Evolutionary conservation across 805 yeast species (phyloP).

Genomic region (Zygoascus bituminiphila): DNA sequence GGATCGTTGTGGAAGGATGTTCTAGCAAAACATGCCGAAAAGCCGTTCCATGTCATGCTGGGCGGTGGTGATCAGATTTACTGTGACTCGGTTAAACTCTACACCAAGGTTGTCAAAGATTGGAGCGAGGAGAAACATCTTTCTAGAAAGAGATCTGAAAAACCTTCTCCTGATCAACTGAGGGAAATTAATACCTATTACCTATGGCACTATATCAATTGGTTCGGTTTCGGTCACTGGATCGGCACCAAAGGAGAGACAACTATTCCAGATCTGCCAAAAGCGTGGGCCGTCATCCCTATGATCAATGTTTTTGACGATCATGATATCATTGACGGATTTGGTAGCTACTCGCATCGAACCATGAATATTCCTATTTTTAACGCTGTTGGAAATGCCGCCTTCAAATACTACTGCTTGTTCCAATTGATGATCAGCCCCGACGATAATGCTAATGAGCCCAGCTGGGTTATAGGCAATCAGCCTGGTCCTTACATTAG

Average conservation of each 20-base stretch:
- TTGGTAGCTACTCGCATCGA: slow-evolving; percentile 71
- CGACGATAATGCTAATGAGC: slow-evolving; percentile 35
- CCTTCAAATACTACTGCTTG: slow-evolving; percentile 79
- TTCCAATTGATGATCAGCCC: slow-evolving; percentile 78
- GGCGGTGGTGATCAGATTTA: slow-evolving; percentile 98
- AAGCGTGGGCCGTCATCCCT: slow-evolving; percentile 77
- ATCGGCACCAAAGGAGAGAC: slow-evolving; percentile 59
- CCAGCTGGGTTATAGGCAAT: slow-evolving; percentile 55
- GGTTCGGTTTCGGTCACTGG: slow-evolving; percentile 93
- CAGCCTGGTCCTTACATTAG: slow-evolving; percentile 60
- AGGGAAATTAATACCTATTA: slow-evolving; percentile 58
- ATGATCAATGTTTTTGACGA: slow-evolving; percentile 83
- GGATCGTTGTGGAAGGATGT: slow-evolving; percentile 87
- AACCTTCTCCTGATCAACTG: slow-evolving; percentile 40
- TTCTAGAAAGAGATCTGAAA: slow-evolving; percentile 36
- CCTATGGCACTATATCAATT: slow-evolving; percentile 61
- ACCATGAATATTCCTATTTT: slow-evolving; percentile 72
- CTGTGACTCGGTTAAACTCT: slow-evolving; percentile 67
- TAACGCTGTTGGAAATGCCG: slow-evolving; percentile 62
- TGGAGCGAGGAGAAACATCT: slow-evolving; percentile 56
- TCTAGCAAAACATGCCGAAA: slow-evolving; percentile 50
- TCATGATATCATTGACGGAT: slow-evolving; percentile 95
- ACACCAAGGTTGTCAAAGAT: slow-evolving; percentile 37
- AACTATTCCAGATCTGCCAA: slow-evolving; percentile 57
- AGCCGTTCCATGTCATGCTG: slow-evolving; percentile 81